These are phyloP conservation scores for Botryosphaeria dothidea DNA, from an alignment of 2,329 filamentous ascomycete species.

Conservation along the genomic window DNA sequence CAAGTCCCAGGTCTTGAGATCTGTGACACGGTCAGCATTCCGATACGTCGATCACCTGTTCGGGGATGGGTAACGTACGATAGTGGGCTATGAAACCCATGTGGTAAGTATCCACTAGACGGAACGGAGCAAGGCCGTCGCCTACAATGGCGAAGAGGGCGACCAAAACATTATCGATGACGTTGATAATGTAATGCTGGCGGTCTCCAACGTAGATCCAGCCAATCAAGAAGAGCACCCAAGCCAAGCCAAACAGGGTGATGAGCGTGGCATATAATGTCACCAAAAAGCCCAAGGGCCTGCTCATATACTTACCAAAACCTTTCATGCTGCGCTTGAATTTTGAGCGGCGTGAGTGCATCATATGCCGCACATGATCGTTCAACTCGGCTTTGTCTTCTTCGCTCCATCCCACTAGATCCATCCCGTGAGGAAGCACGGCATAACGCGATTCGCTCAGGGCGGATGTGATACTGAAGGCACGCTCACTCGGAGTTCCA, in stretches of 20 bases:
- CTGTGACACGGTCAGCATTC: conserved; percentile 26
- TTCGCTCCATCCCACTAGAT: conserved; percentile 71
- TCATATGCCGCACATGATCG: conserved; percentile 83
- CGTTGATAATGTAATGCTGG: conserved; percentile 58
- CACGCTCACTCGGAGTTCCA: conserved; percentile 11
- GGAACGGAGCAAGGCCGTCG: conserved; percentile 64
- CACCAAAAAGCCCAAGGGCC: conserved; percentile 78
- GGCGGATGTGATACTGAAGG: conserved; percentile 46
- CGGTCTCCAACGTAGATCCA: conserved; percentile 77
- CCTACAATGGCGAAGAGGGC: conserved; percentile 61
- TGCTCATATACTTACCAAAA: conserved; percentile 75
- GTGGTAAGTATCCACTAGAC: conserved; percentile 76
- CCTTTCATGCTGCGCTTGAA: conserved; percentile 79
- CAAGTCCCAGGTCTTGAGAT: conserved; percentile 60
- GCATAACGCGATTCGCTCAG: conserved; percentile 74
- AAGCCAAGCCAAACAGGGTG: conserved; percentile 80
- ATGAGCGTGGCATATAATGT: conserved; percentile 82
- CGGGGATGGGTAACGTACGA: conserved; percentile 5
- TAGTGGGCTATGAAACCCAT: conserved; percentile 76
- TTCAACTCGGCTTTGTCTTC: conserved; percentile 77
- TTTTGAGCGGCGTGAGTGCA: conserved; percentile 76
- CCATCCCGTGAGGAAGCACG: conserved; percentile 73
- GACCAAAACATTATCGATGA: conserved; percentile 56
- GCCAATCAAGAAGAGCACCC: conserved; percentile 87
- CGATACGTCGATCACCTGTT: too few relatives aligned